Conservation (phyloP, 225 moss, liverwort and hornwort genomes). For the Bryum argenteum region DNA sequence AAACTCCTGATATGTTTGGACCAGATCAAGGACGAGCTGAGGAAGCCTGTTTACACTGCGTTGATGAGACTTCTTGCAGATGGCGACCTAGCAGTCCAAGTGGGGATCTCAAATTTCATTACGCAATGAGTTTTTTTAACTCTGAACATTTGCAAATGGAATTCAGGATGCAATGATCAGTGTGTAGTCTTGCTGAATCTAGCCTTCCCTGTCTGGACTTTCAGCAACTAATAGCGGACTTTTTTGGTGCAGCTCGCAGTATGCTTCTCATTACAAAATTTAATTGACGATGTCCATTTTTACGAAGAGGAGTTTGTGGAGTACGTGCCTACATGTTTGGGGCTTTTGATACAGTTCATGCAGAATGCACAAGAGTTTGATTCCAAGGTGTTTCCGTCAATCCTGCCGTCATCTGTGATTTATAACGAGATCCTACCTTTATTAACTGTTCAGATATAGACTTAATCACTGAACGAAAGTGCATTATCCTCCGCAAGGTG, state of each 20-base stretch:
- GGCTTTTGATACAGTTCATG: conserved; percentile 94
- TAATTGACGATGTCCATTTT: conserved; percentile 98
- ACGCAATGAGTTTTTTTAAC: not conserved
- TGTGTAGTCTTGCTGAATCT: conserved; percentile 6
- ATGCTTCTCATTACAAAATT: conserved; percentile 81
- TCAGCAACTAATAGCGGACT: conserved; percentile 21
- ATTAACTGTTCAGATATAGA: conserved; percentile 8
- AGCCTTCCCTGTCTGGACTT: not conserved
- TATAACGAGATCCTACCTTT: conserved; percentile 6
- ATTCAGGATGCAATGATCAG: conserved; percentile 3
- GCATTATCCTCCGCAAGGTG: not conserved
- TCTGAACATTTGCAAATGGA: not conserved
- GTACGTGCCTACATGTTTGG: conserved; percentile 92
- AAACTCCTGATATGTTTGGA: conserved; percentile 15
- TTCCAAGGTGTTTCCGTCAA: conserved; percentile 70
- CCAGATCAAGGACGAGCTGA: conserved; percentile 97
- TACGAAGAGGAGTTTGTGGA: conserved; percentile 99
- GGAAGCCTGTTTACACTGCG: conserved; percentile 87
- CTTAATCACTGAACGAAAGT: not conserved
- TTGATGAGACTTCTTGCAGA: conserved; percentile 90
- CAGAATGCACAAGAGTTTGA: conserved; percentile 93
- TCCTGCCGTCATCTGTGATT: conserved; percentile 6
- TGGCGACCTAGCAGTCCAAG: conserved; percentile 93
- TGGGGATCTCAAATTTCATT: conserved; percentile 38
- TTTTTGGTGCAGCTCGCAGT: conserved; percentile 77